Evolutionary conservation across 2,329 filamentous ascomycete genomes (phyloP).

Genomic region (Epichloe sibirici): DNA sequence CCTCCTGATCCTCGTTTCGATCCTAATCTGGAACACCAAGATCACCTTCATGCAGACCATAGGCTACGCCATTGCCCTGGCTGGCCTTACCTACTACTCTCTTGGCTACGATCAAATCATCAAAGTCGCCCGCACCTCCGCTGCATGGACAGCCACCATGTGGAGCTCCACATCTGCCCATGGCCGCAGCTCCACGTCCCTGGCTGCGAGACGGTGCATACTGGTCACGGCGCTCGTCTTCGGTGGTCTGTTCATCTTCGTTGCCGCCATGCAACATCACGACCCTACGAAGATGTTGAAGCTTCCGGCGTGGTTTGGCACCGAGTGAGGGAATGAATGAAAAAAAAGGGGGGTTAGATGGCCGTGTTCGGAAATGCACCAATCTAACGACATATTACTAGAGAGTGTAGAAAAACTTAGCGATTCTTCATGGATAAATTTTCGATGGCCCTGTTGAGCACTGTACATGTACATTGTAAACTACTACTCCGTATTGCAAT

Average conservation of each 20-base stretch:
- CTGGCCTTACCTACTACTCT: conserved; percentile 38
- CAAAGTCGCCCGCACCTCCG: conserved; percentile 11
- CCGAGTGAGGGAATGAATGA: neutral
- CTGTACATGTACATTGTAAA: no score
- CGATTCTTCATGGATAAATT: neutral
- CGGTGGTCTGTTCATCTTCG: conserved; percentile 8
- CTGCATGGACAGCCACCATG: conserved; percentile 13
- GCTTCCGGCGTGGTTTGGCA: conserved; percentile 6
- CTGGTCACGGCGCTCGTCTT: conserved; percentile 7
- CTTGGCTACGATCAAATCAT: conserved; percentile 24
- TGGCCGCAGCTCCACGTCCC: conserved; percentile 2
- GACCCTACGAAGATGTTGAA: conserved; percentile 2
- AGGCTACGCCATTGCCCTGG: conserved; percentile 61
- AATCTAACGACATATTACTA: neutral
- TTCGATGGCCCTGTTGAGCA: no score
- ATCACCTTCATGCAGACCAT: conserved; percentile 61
- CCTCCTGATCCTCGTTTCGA: conserved; percentile 63
- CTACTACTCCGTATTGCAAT: neutral
- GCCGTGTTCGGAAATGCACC: neutral
- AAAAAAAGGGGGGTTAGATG: neutral
- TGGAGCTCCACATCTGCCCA: conserved; percentile 12
- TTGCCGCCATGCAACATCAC: conserved; percentile 7
- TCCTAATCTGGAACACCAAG: conserved; percentile 65
- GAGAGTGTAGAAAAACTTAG: neutral
- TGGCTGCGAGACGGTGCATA: conserved; percentile 8